Percentiles rank a stretch among this genome's conserved stretches.
phyloP scores from a whole-genome alignment of 2,329 filamentous ascomycete species.

The Trichoderma gracile region DNA sequence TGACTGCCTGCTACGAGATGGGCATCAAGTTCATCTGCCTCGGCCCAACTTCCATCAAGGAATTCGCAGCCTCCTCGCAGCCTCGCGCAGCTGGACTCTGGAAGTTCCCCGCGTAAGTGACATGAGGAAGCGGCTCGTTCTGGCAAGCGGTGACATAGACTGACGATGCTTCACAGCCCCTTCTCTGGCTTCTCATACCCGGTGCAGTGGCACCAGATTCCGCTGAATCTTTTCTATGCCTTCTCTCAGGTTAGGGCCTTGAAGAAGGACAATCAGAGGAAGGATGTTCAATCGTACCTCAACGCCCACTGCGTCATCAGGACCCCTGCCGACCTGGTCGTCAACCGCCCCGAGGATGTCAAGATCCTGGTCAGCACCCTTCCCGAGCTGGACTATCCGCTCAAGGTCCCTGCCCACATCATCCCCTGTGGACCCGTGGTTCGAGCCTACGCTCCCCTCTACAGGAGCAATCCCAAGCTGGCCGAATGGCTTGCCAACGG shows the following conservation, averaged over 20 bases:
- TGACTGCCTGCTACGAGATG: constrained; percentile 45
- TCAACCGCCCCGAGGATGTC: constrained; percentile 26
- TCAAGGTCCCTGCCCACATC: constrained; percentile 43
- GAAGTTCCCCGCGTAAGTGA: constrained; percentile 43
- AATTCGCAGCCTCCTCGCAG: constrained; percentile 44
- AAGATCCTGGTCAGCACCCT: constrained; percentile 35
- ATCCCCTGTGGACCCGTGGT: constrained; percentile 51
- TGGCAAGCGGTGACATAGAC: too few species aligned
- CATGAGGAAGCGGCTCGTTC: too few species aligned
- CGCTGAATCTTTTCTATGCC: constrained; percentile 44
- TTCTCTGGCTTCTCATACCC: constrained; percentile 49
- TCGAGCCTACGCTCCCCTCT: constrained; percentile 37
- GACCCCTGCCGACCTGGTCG: constrained; percentile 31
- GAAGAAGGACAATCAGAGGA: constrained; percentile 23
- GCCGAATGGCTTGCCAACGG: constrained; percentile 44
- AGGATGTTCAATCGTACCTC: constrained; percentile 26
- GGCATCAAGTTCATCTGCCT: constrained; percentile 41
- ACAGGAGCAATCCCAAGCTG: constrained; percentile 44
- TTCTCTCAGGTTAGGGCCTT: not conserved
- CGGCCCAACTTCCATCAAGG: constrained; percentile 48
- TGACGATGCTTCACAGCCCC: constrained; percentile 31
- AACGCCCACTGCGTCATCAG: constrained; percentile 27
- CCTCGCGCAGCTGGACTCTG: constrained; percentile 39
- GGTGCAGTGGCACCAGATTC: constrained; percentile 46
- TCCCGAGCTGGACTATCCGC: constrained; percentile 44